Evolutionary conservation across 805 yeast species (phyloP), one percentile per base, ranked within the genome.

Genomic region (Starmerella kuoi): DNA sequence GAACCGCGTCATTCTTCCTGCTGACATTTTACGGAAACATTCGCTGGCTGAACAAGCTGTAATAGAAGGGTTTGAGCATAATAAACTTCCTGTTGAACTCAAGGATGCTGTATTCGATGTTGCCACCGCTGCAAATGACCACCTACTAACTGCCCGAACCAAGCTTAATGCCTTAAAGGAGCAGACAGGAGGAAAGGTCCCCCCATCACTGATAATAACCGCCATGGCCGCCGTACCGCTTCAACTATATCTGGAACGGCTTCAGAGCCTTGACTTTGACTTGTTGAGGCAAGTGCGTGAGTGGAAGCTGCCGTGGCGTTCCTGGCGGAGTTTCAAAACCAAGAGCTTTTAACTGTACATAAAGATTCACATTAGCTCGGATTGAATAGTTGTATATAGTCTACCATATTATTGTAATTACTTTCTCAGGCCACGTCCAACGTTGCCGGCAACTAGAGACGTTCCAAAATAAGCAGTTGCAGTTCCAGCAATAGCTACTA

Each of bases 111-210:
- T 80, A 1, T 84, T 70, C 54, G 83, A 77, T 36, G 72, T 79
- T 4, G 82, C 91, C 2, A 74, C 79, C 4, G 62, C 69, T 1
- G 91, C 94, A 2, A 83, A 84, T 60, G 94, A 83, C 57, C 94
- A 83, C 58, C 55, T 84, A 2, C 57, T 83, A 4, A 65, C 86
- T 1, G 85, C 91, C 1, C 64, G 80, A 38, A 58, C 64, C n/a
- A 73, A 79, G 50, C 57, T 79, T 20, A 46, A 51, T 1, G 56
- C 64, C 25, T 57, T 71, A 12, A 63, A 61, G 41, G 47, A 45
- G 3, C 67, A 64, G 15, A 65, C 74, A n/a, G 28, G 28, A 9
- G 48, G 65, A 52, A 30, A 48, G 51, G 27, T 56, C 55, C 47
- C 60, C 57, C 87, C 79, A 53, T 77, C 76, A 22, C 49, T 80